Evolutionary conservation across 2,329 filamentous ascomycete species (phyloP).

Genomic region (Cercospora brassicicola): DNA sequence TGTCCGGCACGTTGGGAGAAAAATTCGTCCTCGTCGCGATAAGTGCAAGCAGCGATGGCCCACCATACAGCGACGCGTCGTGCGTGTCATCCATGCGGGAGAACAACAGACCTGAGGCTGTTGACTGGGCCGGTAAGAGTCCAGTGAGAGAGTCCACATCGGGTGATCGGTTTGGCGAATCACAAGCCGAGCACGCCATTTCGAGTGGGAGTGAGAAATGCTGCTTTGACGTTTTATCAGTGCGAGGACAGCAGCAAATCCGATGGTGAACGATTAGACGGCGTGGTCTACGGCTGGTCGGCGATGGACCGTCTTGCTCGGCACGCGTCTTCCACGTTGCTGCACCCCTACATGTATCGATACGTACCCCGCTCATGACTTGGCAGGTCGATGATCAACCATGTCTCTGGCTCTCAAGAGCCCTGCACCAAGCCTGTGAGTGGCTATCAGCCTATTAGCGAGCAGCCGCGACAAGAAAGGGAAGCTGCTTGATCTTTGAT

Average conservation of each 20-base stretch:
- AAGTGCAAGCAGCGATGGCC: not conserved
- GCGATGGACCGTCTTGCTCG: constrained; percentile 17
- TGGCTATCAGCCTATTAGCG: constrained; percentile 18
- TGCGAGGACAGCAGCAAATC: not conserved
- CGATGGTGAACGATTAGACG: not conserved
- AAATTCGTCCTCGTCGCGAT: not conserved
- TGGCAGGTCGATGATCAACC: constrained; percentile 4
- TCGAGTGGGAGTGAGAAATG: constrained; percentile 8
- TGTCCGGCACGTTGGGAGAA: constrained; percentile 1
- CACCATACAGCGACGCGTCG: not conserved
- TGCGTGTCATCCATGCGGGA: not conserved
- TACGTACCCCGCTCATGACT: constrained; percentile 1
- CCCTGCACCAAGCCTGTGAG: not conserved
- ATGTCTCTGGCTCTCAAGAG: not conserved
- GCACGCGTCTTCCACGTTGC: constrained; percentile 18
- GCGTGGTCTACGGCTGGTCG: constrained; percentile 5
- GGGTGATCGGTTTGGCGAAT: constrained; percentile 4
- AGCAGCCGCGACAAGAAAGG: constrained; percentile 15
- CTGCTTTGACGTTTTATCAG: constrained; percentile 3
- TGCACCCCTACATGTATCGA: not conserved
- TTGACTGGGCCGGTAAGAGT: not conserved
- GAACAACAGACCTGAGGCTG: not conserved
- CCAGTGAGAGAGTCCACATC: not conserved
- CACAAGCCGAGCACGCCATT: constrained; percentile 13
- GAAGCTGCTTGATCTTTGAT: constrained; percentile 19